Conservation (phyloP, 345 rosid genomes). For the Chamaenerion angustifolium region DNA sequence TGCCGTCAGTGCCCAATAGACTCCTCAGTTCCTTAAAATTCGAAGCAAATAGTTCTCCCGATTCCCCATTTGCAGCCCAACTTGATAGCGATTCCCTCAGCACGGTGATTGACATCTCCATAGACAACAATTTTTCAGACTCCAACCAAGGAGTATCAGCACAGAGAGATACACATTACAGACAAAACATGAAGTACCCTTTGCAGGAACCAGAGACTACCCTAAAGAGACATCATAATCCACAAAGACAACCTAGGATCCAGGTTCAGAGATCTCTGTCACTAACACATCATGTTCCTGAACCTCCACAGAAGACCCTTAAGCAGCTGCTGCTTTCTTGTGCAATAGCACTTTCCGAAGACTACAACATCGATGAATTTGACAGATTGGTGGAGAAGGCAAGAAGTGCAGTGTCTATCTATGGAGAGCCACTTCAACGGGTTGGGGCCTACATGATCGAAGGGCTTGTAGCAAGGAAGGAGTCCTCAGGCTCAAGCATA, state of each 20-base stretch:
- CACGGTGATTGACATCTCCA: slow-evolving; percentile 20
- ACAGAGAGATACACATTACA: slow-evolving; percentile 16
- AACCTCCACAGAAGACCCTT: slow-evolving; percentile 20
- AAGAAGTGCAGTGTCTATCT: slow-evolving; percentile 30
- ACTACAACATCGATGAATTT: slow-evolving; percentile 27
- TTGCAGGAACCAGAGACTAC: slow-evolving; percentile 30
- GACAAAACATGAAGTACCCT: slow-evolving; percentile 23
- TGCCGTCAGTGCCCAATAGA: slow-evolving; percentile 23
- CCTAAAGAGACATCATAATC: too few relatives aligned
- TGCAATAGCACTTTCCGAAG: slow-evolving; percentile 34
- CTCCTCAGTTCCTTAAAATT: slow-evolving; percentile 22
- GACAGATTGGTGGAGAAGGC: slow-evolving; percentile 32
- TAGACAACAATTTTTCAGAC: slow-evolving; percentile 29
- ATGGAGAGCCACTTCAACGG: slow-evolving; percentile 51
- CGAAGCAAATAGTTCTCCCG: slow-evolving; percentile 28
- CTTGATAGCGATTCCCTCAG: slow-evolving; percentile 36
- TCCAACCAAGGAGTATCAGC: slow-evolving; percentile 11
- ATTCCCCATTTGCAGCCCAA: slow-evolving; percentile 25
- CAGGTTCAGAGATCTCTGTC: slow-evolving; percentile 15
- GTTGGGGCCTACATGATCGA: slow-evolving; percentile 64
- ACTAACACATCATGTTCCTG: slow-evolving; percentile 11
- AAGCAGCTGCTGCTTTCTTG: slow-evolving; percentile 48
- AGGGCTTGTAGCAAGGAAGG: slow-evolving; percentile 51
- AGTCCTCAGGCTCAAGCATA: slow-evolving; percentile 31
- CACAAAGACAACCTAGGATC: slow-evolving; percentile 31